Base-by-base conservation (phyloP, 306 rosid species). In the Inga laurina region DNA sequence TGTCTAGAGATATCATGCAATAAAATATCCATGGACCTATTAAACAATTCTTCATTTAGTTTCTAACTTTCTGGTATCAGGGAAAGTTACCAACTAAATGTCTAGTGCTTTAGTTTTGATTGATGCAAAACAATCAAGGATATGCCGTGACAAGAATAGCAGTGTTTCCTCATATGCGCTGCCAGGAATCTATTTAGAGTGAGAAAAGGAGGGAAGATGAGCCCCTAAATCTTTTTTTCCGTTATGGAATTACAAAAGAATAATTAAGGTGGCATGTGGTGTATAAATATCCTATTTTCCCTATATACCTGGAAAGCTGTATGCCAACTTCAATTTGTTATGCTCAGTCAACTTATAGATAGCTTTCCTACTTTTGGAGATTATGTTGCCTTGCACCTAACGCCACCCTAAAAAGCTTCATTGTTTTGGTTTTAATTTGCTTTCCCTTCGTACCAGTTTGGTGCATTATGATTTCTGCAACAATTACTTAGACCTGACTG, bases 21-120 rank as follows among this genome's bases (percentile, higher is more conserved):
- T 69, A 19, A 18, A 69, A 69, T 65, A 15, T 69, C 27, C 21
- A 9, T 19, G 46, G 65, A 67, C 72, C 72, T 66, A 57, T 21
- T 46, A 32, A 70, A 30, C 49, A 68, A 37, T 70, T 54, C 49
- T 75, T 16, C 77, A 81, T 39, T 76, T 76, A 56, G n/a, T 72
- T 68, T 67, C 76, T 44, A 0, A 19, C 21, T 57, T n/a, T n/a
- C 64, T 57, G 10, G n/a, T 57, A 7, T 41, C 16, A 19, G 48
- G n/a, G 39, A 81, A 71, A 81, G 62, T 15, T 76, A 7, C 66
- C 68, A 34, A 8, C 21, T 30, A 64, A 64, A 14, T 64, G 70
- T 11, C 7, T 61, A 22, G 34, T 22, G 0, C 18, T 27, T 11
- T 11, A 24, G 35, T 24, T 11, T 37, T 61, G 37, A 61, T 61